phyloP scores from a whole-genome alignment of 805 yeast genomes.

The Torulaspora gathmanii region DNA sequence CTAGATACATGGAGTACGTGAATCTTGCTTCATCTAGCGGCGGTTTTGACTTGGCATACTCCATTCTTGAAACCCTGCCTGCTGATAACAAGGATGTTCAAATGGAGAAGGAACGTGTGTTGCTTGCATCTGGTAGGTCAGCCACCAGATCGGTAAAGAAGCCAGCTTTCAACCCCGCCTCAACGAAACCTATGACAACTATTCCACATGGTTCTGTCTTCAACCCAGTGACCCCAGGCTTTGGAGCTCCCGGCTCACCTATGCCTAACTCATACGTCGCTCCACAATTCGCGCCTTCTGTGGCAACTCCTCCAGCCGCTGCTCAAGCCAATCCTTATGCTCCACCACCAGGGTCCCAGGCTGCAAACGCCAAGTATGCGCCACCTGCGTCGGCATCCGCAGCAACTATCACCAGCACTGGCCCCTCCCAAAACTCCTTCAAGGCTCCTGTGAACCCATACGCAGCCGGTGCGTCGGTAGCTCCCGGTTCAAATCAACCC shows the following conservation, averaged over 20 bases:
- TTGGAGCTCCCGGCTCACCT: conserved; percentile 4
- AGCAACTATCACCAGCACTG: background rate
- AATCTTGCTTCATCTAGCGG: conserved; percentile 77
- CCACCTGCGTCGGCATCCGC: conserved; percentile 5
- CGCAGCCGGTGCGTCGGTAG: conserved; percentile 24
- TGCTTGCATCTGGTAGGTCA: conserved; percentile 52
- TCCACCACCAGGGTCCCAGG: conserved; percentile 25
- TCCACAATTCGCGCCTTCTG: conserved; percentile 1
- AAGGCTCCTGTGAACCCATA: conserved; percentile 30
- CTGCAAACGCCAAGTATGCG: conserved; percentile 26
- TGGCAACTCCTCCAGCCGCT: conserved; percentile 1
- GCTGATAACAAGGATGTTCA: conserved; percentile 64
- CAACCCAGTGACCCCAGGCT: conserved; percentile 2
- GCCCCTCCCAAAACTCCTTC: conserved; percentile 6
- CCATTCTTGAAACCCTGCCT: conserved; percentile 67
- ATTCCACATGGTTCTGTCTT: conserved; percentile 1
- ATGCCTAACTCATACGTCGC: background rate
- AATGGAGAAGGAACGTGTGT: conserved; percentile 73
- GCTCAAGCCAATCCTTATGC: conserved; percentile 19
- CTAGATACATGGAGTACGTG: conserved; percentile 75
- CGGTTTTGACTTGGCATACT: conserved; percentile 72
- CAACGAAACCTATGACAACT: conserved; percentile 2
- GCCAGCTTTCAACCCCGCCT: conserved; percentile 8
- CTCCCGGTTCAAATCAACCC: conserved; percentile 8
- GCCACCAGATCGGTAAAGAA: conserved; percentile 5